Conservation (phyloP, 768 basidiomycete species). For the Bullera alba region DNA sequence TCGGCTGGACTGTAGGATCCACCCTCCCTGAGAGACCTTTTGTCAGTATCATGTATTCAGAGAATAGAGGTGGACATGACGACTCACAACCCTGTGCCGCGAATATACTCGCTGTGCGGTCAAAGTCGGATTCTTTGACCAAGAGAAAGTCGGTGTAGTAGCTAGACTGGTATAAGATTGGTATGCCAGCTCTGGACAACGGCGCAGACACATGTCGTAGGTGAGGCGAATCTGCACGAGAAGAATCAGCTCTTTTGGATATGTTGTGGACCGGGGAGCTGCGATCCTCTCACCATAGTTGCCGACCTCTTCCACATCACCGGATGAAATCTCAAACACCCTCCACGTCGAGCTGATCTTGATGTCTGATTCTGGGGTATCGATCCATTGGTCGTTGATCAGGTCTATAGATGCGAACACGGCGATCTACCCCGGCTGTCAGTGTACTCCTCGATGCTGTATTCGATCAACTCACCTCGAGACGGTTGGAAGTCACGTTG, state of each 20-base stretch:
- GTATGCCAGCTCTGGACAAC: conserved; percentile 32
- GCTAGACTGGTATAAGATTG: conserved; percentile 24
- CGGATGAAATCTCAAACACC: conserved; percentile 36
- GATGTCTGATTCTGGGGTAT: conserved; percentile 7
- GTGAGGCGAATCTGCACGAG: conserved; percentile 30
- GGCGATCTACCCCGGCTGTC: conserved; percentile 19
- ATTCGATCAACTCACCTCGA: conserved; percentile 25
- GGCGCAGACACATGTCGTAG: conserved; percentile 33
- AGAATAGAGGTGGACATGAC: background rate
- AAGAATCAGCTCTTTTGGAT: background rate
- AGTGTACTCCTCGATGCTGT: background rate
- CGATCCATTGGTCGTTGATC: conserved; percentile 23
- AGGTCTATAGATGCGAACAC: conserved; percentile 29
- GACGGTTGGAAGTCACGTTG: conserved; percentile 32
- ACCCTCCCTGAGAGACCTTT: conserved; percentile 17
- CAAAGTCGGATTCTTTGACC: conserved; percentile 32
- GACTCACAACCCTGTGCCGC: conserved; percentile 32
- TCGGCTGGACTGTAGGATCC: conserved; percentile 3
- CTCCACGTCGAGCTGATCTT: conserved; percentile 28
- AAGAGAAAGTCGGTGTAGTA: conserved; percentile 27
- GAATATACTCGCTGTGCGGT: conserved; percentile 24
- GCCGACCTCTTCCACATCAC: conserved; percentile 20
- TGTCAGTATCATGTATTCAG: background rate
- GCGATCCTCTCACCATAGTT: conserved; percentile 28
- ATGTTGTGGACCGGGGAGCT: background rate